Base-by-base conservation (phyloP, 257 asterid genomes). In the Paraleonurus japonicus region DNA sequence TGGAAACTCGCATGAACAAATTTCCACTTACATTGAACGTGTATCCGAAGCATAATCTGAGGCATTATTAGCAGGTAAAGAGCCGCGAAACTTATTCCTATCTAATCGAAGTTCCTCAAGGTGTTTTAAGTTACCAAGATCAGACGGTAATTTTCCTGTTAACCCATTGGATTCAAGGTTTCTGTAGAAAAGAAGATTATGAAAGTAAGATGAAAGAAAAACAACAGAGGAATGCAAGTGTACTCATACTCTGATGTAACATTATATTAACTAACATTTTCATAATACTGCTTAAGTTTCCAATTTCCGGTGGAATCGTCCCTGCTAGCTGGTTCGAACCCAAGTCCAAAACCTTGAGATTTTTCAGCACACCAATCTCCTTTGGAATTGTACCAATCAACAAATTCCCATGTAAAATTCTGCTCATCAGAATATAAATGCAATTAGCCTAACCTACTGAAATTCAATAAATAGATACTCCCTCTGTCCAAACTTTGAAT, bases 61-160 rank as follows among this genome's bases (percentile, higher is more conserved):
- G 77, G 82, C 83, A 75, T 85, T 85, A 74, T 80, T 81, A 50
- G 86, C 90, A n/a, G 94, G 92, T 39, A 95, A 65, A 17, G 64
- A 61, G 67, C 98, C 99, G 41, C 58, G 76, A 78, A 95, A 90
- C 85, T 61, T 92, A 75, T 95, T 95, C 81, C 98, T 89, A 55
- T 95, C 99, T 5, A 95, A 73, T 67, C 84, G 87, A 76, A 92
- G 92, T 70, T 89, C 97, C 78, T 84, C 82, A 57, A 92, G 97
- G 85, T 72, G 32, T 63, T 87, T 87, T 82, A 95, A 83, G 70
- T 83, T 84, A 67, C 96, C 93, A 75, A 95, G 80, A 72, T 95
- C 97, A 43, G 81, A 20, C 70, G 98, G 98, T 77, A 95, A 79
- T 67, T 73, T 88, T 64, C 98, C 99, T 0, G 91, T 92, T 81